Conservation (phyloP, 2,329 filamentous ascomycete genomes). For the Fusarium ramigenum region DNA sequence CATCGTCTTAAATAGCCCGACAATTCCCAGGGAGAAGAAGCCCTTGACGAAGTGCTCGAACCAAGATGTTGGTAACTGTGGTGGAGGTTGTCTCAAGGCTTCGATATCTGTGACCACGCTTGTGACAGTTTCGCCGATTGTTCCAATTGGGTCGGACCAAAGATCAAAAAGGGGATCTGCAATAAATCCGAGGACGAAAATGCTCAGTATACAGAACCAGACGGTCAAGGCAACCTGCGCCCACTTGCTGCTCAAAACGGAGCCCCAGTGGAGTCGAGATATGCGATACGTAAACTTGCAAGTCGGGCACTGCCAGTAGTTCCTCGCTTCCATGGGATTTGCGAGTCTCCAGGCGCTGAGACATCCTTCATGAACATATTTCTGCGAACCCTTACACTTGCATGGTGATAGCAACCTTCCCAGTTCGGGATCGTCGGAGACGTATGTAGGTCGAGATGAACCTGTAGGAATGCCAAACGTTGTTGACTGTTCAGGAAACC, state of each 20-base stretch:
- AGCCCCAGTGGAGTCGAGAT: slow-evolving; percentile 78
- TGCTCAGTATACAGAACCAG: slow-evolving; percentile 72
- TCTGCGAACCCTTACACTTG: slow-evolving; percentile 90
- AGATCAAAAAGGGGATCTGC: slow-evolving; percentile 92
- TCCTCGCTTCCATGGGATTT: slow-evolving; percentile 70
- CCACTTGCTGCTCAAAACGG: slow-evolving; percentile 71
- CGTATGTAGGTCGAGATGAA: slow-evolving; percentile 63
- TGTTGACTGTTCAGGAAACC: slow-evolving; percentile 51
- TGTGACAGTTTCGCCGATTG: slow-evolving; percentile 63
- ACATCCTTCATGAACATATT: slow-evolving; percentile 94
- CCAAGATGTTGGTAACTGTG: slow-evolving; percentile 72
- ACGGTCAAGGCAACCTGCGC: slow-evolving; percentile 78
- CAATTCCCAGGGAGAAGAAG: slow-evolving; percentile 84
- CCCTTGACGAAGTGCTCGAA: slow-evolving; percentile 87
- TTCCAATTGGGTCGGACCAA: slow-evolving; percentile 81
- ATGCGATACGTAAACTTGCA: slow-evolving; percentile 86
- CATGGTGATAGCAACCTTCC: slow-evolving; percentile 89
- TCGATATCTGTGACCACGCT: slow-evolving; percentile 55
- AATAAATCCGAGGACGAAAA: slow-evolving; percentile 89
- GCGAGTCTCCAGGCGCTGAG: slow-evolving; percentile 83
- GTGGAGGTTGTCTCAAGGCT: slow-evolving; percentile 47
- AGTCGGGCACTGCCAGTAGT: slow-evolving; percentile 88
- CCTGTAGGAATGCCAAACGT: slow-evolving; percentile 46
- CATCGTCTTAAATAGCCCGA: slow-evolving; percentile 85
- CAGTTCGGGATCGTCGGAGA: slow-evolving; percentile 76